These are phyloP conservation scores for Hortiboletus rubellus DNA, from an alignment of 1,284 basidiomycete species.

Conservation along the genomic window DNA sequence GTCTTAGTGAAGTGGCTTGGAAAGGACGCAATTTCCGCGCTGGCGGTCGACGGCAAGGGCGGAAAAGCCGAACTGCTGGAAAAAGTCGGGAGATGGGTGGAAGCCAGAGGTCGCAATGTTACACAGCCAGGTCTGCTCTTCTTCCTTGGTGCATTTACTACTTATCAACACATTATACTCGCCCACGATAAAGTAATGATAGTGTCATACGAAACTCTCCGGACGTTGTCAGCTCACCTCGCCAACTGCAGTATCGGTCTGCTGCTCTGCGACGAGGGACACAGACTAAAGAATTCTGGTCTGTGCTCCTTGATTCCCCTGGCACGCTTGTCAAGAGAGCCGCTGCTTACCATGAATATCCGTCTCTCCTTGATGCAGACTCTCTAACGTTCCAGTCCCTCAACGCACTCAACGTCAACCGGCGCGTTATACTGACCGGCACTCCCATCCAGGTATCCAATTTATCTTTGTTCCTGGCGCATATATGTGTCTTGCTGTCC, in stretches of 20 bases:
- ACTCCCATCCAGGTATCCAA: conserved; percentile 84
- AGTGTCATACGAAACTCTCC: conserved; percentile 96
- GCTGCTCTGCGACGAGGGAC: conserved; percentile 95
- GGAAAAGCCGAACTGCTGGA: conserved; percentile 78
- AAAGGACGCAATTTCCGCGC: conserved; percentile 73
- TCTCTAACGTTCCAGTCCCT: conserved; percentile 89
- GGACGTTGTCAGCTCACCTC: conserved; percentile 77
- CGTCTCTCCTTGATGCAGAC: conserved; percentile 47
- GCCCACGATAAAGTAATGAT: conserved; percentile 79
- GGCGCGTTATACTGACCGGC: conserved; percentile 96
- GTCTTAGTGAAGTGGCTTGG: conserved; percentile 88
- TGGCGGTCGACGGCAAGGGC: conserved; percentile 91
- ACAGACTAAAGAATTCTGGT: conserved; percentile 97
- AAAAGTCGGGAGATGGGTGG: conserved; percentile 84
- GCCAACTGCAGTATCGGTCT: conserved; percentile 85
- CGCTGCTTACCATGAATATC: conserved; percentile 12
- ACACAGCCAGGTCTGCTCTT: conserved; percentile 75
- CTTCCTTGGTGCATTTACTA: not conserved
- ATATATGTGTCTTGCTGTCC: conserved; percentile 4
- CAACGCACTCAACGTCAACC: conserved; percentile 82
- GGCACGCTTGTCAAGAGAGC: not conserved
- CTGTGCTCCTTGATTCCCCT: conserved; percentile 25
- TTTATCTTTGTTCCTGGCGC: not conserved
- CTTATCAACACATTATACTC: not conserved
- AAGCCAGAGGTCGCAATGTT: conserved; percentile 82